phyloP scores from a whole-genome alignment of 2,329 filamentous ascomycete species.

The Talaromyces islandicus region DNA sequence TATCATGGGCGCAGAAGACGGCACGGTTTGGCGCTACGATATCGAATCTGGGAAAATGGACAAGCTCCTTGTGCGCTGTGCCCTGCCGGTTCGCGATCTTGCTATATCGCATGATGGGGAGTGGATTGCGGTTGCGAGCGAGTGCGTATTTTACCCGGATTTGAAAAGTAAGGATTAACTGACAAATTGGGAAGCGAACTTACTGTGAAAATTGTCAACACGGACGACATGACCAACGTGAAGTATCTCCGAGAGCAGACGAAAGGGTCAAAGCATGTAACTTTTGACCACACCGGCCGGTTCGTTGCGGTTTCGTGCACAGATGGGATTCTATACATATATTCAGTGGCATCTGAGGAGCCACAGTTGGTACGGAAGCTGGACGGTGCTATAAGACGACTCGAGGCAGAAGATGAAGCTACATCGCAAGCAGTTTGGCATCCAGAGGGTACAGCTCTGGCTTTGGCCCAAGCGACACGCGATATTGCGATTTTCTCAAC shows the following conservation, averaged over 20 bases:
- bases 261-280: constrained; percentile 83
- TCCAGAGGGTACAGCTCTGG: constrained; percentile 88
- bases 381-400: constrained; percentile 73
- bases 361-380: constrained; percentile 78
- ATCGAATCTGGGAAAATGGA: constrained; percentile 65
- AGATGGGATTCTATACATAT: constrained; percentile 85
- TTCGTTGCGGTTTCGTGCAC: constrained; percentile 76
- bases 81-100: constrained; percentile 81
- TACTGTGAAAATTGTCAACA: constrained; percentile 81
- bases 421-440: constrained; percentile 80
- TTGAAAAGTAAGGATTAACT: neutral
- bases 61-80: constrained; percentile 72
- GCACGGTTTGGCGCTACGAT: constrained; percentile 92
- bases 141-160: constrained; percentile 45
- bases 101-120: constrained; percentile 72
- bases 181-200: constrained; percentile 56
- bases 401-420: constrained; percentile 71
- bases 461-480: constrained; percentile 71
- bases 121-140: constrained; percentile 95
- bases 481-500: constrained; percentile 85
- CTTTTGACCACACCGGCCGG: constrained; percentile 75
- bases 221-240: constrained; percentile 68
- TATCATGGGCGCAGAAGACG: constrained; percentile 85
- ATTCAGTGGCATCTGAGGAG: constrained; percentile 70
- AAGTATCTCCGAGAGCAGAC: constrained; percentile 76